Conservation (phyloP, 2,329 filamentous ascomycete species). For the Didymella glomerata region DNA sequence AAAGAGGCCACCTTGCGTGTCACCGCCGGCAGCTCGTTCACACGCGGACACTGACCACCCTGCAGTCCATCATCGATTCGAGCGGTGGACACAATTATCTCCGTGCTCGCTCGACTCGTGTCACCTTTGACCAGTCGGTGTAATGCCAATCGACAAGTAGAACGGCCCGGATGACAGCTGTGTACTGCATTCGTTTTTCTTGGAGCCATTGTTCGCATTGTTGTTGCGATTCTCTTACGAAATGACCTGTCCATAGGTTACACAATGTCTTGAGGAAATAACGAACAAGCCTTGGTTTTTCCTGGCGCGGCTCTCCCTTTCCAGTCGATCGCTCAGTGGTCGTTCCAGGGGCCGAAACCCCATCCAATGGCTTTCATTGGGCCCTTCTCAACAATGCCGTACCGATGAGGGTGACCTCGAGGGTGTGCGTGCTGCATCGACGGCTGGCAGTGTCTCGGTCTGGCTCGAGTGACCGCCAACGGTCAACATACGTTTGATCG, state of each 20-base stretch:
- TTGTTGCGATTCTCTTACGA: constrained; percentile 7
- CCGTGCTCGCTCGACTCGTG: constrained; percentile 11
- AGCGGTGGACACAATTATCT: constrained; percentile 4
- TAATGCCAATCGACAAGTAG: not conserved
- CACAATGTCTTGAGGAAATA: constrained; percentile 21
- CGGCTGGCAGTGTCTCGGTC: not conserved
- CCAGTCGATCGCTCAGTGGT: not conserved
- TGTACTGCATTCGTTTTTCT: not conserved
- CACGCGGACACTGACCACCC: constrained; percentile 23
- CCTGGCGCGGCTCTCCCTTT: constrained; percentile 19
- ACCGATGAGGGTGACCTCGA: not conserved
- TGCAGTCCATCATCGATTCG: constrained; percentile 17
- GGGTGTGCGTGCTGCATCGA: constrained; percentile 1
- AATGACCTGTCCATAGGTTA: constrained; percentile 18
- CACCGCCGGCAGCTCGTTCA: constrained; percentile 25
- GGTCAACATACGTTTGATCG: constrained; percentile 4
- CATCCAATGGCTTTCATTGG: not conserved
- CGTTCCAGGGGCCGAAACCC: not conserved
- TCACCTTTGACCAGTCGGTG: not conserved
- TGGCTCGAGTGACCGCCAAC: not conserved
- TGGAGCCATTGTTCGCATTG: not conserved
- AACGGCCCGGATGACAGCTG: not conserved
- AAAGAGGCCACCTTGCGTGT: constrained; percentile 31
- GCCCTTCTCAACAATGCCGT: not conserved
- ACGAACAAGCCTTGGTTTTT: constrained; percentile 19